Percentiles rank a stretch among this genome's conserved stretches.
These are phyloP conservation scores for Auxenochlorella pyrenoidosa DNA, from an alignment of 139 green algal genomes.

Conservation along the genomic window DNA sequence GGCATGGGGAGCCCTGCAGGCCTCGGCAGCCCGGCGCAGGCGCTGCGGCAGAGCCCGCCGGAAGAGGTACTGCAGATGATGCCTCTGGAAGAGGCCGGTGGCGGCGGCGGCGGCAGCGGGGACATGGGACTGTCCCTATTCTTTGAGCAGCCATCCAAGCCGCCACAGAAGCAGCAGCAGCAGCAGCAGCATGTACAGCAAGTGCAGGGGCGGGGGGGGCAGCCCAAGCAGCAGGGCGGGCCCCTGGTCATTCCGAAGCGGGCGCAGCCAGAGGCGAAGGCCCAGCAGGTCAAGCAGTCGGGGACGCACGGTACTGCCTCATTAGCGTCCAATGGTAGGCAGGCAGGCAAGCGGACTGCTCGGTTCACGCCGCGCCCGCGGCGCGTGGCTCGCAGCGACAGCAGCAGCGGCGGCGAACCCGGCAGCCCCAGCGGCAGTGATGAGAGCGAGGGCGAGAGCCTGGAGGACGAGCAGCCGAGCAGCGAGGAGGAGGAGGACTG, in stretches of 20 bases:
- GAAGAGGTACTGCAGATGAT: neutral
- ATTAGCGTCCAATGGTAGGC: no score
- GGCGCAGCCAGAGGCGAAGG: no score
- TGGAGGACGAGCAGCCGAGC: neutral
- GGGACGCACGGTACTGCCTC: neutral
- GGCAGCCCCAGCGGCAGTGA: neutral
- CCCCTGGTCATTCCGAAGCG: neutral
- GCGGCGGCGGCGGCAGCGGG: neutral
- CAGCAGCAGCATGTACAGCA: neutral
- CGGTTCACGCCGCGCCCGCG: neutral
- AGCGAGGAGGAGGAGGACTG: constrained; percentile 18
- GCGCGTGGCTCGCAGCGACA: neutral
- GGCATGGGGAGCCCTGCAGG: neutral
- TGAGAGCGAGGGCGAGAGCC: neutral
- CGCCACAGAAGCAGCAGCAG: neutral
- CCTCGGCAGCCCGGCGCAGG: neutral
- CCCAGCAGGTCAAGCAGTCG: neutral
- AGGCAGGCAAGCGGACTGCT: no score
- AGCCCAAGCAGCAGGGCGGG: neutral
- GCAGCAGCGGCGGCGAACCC: no score
- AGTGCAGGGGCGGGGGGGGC: neutral
- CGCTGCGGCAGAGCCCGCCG: neutral
- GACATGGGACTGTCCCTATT: neutral
- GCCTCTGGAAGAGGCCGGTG: neutral
- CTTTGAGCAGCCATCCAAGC: neutral